Percentiles rank a stretch among this genome's conserved stretches.
Conservation (phyloP, 805 yeast species). For the Cyberlindnera sargentensis region DNA sequence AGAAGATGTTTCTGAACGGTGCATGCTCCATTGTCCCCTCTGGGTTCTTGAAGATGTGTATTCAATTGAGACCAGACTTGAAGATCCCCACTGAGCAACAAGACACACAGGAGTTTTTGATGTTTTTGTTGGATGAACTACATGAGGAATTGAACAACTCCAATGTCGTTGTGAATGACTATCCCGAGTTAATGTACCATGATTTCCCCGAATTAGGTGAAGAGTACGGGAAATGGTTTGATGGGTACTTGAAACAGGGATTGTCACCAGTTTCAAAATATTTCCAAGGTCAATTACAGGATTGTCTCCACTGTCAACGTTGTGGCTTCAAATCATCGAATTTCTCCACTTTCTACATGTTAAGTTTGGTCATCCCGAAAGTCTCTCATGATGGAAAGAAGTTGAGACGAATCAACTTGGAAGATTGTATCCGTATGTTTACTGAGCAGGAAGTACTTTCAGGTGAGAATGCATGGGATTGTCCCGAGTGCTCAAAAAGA, state of each 20-base stretch:
- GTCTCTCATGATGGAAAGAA: conserved; percentile 23
- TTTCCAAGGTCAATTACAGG: conserved; percentile 71
- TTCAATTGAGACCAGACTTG: conserved; percentile 55
- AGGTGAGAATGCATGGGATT: conserved; percentile 79
- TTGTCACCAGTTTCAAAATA: conserved; percentile 57
- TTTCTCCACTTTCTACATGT: conserved; percentile 54
- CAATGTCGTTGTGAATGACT: conserved; percentile 30
- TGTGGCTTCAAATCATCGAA: conserved; percentile 57
- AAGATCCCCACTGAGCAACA: conserved; percentile 71
- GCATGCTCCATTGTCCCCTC: conserved; percentile 59
- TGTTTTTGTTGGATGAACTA: conserved; percentile 57
- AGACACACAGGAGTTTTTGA: conserved; percentile 71
- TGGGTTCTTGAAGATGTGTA: conserved; percentile 47
- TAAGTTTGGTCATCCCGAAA: conserved; percentile 56
- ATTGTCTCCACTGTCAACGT: conserved; percentile 51
- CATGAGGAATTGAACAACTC: conserved; percentile 56
- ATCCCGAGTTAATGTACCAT: conserved; percentile 31
- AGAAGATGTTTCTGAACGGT: conserved; percentile 51
- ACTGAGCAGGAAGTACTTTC: conserved; percentile 56
- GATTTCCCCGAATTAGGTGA: conserved; percentile 29
- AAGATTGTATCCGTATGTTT: conserved; percentile 58
- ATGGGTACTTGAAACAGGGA: conserved; percentile 48
- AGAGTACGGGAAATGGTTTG: conserved; percentile 60
- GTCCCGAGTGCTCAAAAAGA: conserved; percentile 53
- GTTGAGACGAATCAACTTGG: conserved; percentile 35